Evolutionary conservation across 2,329 filamentous ascomycete genomes (phyloP).

Genomic region (Shiraia sp.): DNA sequence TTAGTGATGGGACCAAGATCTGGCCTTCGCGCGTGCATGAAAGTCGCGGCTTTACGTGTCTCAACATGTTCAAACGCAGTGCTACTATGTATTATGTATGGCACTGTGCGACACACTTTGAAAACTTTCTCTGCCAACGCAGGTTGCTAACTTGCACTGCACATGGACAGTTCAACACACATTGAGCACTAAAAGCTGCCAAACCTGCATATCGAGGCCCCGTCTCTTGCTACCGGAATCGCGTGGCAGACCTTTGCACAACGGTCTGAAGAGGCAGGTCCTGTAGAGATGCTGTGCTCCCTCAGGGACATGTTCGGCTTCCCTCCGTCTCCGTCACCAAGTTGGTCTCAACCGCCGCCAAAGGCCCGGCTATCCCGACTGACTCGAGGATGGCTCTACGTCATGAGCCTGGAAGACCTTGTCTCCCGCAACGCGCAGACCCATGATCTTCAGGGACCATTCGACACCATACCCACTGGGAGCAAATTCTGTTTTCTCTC

Average conservation of each 20-base stretch:
- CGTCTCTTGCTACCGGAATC: too few relatives aligned
- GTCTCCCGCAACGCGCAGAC: conserved; percentile 11
- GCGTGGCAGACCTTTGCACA: too few relatives aligned
- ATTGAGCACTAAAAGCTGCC: too few relatives aligned
- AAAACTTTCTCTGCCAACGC: conserved; percentile 11
- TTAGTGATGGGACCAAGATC: conserved; percentile 7
- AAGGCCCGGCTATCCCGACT: conserved; percentile 2
- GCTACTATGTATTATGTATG: conserved; percentile 7
- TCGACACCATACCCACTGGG: conserved; percentile 3
- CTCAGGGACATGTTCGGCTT: conserved; percentile 14
- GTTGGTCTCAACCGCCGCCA: background rate
- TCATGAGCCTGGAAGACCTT: conserved; percentile 18
- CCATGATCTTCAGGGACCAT: conserved; percentile 20
- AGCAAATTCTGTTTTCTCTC: conserved; percentile 6
- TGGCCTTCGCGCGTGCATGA: conserved; percentile 13
- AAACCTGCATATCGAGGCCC: too few relatives aligned
- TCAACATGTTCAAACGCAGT: conserved; percentile 12
- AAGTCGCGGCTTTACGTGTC: conserved; percentile 13
- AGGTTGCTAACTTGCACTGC: conserved; percentile 6
- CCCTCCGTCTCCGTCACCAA: background rate
- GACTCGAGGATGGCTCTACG: too few relatives aligned
- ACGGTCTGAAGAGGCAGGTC: conserved; percentile 3
- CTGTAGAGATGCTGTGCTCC: conserved; percentile 5
- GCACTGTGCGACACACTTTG: conserved; percentile 10
- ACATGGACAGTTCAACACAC: too few relatives aligned